Evolutionary conservation across 2,329 filamentous ascomycete species (phyloP), one percentile per base, ranked within the genome.

Genomic region (Dothideomycetidae sp.): DNA sequence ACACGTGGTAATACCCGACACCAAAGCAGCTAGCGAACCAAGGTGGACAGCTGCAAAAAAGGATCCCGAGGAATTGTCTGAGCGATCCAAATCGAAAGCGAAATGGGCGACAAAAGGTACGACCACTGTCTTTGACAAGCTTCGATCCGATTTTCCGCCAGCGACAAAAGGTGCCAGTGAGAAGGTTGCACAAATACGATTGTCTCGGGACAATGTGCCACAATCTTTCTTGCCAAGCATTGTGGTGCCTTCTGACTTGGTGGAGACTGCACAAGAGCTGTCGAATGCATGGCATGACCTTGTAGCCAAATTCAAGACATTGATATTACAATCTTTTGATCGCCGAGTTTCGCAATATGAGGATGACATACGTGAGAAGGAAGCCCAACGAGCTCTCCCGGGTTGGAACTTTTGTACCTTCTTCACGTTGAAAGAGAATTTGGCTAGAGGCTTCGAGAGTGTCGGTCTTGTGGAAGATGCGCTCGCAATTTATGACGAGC

Each of bases 341-440:
- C 68, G 78, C 48, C 75, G 90, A 5, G 90, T 98, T 1, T 76
- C 73, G 13, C 88, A 96, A 51, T 98, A 98, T 55, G 90, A 98
- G 57, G 86, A 94, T 42, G 90, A 98, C 48, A 93, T 98, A 48
- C 81, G 83, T 44, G 90, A 94, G 56, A 90, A 86, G 52, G 88
- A 96, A 49, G 73, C 78, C 0, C 86, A 96, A 55, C 72, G 88
- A 32, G 77, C 68, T 21, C 62, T 98, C 12, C 90, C 90, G 0
- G 90, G 90, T 0, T 98, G 90, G 90, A 98, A 98, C 53, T 98
- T 98, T 54, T 96, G 90, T 59, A 98, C 90, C 0, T 98, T 98
- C 55, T 98, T 98, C 55, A 86, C 98, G 11, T 68, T 98, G 5
- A 98, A 98, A 53, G 90, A 98, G 57, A 90, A 90, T 0, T 63